phyloP scores from a whole-genome alignment of 2,329 filamentous ascomycete species.

The Lachnellula subtilissima region DNA sequence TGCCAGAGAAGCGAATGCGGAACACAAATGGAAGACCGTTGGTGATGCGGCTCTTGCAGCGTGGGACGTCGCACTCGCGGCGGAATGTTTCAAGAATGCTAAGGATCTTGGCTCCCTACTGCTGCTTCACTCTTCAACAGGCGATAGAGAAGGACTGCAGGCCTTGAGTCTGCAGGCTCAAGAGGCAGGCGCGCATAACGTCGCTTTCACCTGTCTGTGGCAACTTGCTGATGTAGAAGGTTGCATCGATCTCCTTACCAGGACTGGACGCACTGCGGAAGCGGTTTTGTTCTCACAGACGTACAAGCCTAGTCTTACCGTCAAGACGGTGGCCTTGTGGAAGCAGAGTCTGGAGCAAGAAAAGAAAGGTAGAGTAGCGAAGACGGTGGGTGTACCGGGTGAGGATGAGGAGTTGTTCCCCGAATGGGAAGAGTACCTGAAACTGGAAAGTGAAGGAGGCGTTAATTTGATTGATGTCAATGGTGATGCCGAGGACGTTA shows the following conservation, averaged over 20 bases:
- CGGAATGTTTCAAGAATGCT: constrained; percentile 88
- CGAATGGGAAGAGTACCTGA: constrained; percentile 89
- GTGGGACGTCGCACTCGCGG: constrained; percentile 84
- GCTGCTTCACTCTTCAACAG: constrained; percentile 81
- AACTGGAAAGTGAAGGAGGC: constrained; percentile 67
- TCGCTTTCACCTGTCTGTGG: constrained; percentile 90
- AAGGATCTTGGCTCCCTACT: constrained; percentile 87
- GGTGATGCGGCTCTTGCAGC: constrained; percentile 81
- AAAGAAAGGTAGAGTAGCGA: constrained; percentile 79
- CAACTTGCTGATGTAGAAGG: constrained; percentile 75
- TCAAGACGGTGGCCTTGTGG: constrained; percentile 68
- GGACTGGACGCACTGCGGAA: constrained; percentile 77
- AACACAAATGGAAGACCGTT: constrained; percentile 98
- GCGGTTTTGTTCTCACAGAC: constrained; percentile 91
- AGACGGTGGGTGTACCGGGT: constrained; percentile 76
- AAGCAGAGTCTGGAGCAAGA: constrained; percentile 77
- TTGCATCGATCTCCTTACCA: constrained; percentile 73
- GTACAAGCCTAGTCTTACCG: constrained; percentile 78
- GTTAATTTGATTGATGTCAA: constrained; percentile 26
- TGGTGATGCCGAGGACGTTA: constrained; percentile 10
- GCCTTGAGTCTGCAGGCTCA: constrained; percentile 71
- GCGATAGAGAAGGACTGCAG: constrained; percentile 68
- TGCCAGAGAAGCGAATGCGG: constrained; percentile 75
- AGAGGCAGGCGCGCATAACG: constrained; percentile 76
- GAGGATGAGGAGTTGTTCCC: constrained; percentile 88